A percentile compares a stretch with the other conserved stretches of the same genome.
phyloP scores from a whole-genome alignment of 208 protist genomes.

The Leishmania guyanensis region DNA sequence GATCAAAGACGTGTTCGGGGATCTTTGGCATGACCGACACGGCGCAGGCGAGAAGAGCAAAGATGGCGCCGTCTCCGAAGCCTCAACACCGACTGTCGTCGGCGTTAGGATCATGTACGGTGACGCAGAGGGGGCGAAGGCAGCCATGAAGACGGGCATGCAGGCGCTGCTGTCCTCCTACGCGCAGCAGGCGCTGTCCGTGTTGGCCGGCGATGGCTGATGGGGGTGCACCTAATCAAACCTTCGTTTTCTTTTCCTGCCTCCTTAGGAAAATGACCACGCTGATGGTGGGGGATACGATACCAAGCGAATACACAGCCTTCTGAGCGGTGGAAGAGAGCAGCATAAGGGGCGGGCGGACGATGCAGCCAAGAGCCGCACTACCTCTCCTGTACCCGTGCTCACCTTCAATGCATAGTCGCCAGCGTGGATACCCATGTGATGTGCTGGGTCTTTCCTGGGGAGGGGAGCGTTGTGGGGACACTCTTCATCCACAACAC shows the following conservation, averaged over 20 bases:
- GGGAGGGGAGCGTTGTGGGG: background rate
- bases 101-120: conserved; percentile 14
- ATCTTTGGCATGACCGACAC: conserved; percentile 15
- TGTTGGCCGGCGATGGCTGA: conserved; percentile 9
- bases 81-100: conserved; percentile 5
- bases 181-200: conserved; percentile 12
- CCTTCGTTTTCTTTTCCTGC: background rate
- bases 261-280: background rate
- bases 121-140: conserved; percentile 7
- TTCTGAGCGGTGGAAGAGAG: background rate
- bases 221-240: background rate
- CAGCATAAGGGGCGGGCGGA: background rate
- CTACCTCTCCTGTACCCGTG: background rate
- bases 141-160: conserved; percentile 18
- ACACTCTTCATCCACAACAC: background rate
- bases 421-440: background rate
- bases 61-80: background rate
- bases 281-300: too few relatives aligned
- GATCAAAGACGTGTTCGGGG: conserved; percentile 18
- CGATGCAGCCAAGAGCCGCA: too few relatives aligned
- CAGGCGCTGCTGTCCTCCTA: conserved; percentile 23
- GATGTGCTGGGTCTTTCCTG: background rate
- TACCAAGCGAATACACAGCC: background rate
- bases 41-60: background rate
- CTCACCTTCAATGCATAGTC: background rate